A percentile compares a stretch with the other conserved stretches of the same genome.
These are phyloP conservation scores for Cutaneotrichosporon arboriforme DNA, from an alignment of 1,284 basidiomycete genomes.

Conservation along the genomic window DNA sequence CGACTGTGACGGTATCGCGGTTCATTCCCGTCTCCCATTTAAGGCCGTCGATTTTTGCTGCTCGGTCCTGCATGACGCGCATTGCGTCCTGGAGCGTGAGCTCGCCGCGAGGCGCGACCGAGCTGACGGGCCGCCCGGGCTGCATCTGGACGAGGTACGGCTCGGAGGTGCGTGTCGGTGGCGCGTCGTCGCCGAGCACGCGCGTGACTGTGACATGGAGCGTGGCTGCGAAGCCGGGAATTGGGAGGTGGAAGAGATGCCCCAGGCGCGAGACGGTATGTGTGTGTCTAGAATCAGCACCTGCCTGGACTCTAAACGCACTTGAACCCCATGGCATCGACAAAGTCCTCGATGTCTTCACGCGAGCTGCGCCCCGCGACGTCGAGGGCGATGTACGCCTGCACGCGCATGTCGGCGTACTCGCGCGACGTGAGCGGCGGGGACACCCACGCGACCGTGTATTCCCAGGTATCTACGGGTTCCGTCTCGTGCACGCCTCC, in stretches of 20 bases:
- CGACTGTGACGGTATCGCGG: not conserved
- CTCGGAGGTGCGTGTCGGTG: constrained; percentile 11
- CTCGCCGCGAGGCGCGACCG: constrained; percentile 25
- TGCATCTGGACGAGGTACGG: constrained; percentile 38
- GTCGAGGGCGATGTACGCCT: constrained; percentile 32
- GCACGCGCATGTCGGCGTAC: constrained; percentile 33
- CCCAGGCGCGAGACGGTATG: constrained; percentile 31
- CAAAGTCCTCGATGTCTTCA: constrained; percentile 34
- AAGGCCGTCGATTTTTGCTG: constrained; percentile 31
- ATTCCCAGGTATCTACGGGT: constrained; percentile 15
- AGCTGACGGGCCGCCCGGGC: constrained; percentile 30
- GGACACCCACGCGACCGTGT: constrained; percentile 30
- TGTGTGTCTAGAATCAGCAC: constrained; percentile 25
- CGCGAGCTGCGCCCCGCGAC: constrained; percentile 20
- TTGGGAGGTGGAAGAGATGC: constrained; percentile 35
- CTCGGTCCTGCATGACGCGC: constrained; percentile 28
- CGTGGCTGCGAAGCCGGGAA: constrained; percentile 23
- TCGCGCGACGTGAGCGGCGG: constrained; percentile 30
- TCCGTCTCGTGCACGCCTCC: not conserved
- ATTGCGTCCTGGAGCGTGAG: constrained; percentile 30
- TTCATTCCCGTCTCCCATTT: constrained; percentile 31
- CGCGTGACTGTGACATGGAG: constrained; percentile 34
- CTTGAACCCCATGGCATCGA: constrained; percentile 34
- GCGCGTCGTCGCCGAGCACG: constrained; percentile 11
- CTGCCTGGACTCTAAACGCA: constrained; percentile 18